phyloP scores from a whole-genome alignment of 371 early-diverging fungal species.

The Umbelopsis sp. region DNA sequence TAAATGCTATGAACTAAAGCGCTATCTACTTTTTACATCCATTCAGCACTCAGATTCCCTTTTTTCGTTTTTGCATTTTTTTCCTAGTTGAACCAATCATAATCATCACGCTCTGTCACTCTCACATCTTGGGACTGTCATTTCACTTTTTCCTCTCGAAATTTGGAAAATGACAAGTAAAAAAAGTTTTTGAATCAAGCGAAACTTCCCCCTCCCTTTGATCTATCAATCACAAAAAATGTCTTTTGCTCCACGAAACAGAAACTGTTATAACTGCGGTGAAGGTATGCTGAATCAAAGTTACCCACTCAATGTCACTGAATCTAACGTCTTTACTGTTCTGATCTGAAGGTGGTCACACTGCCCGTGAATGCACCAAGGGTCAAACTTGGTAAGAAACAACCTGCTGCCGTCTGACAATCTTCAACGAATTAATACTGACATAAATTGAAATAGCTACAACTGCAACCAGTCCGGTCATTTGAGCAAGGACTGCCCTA shows the following conservation, averaged over 20 bases:
- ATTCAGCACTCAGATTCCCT: too few species aligned
- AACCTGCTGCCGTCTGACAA: background rate
- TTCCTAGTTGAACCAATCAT: background rate
- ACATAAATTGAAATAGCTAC: slow-evolving; percentile 27
- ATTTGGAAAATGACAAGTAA: background rate
- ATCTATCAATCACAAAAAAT: background rate
- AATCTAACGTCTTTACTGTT: background rate
- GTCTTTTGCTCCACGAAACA: slow-evolving; percentile 2
- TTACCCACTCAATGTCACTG: background rate
- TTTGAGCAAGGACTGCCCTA: slow-evolving; percentile 33
- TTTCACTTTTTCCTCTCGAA: background rate
- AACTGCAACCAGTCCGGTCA: slow-evolving; percentile 38
- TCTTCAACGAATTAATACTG: background rate
- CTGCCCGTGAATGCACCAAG: slow-evolving; percentile 46
- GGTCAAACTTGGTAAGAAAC: slow-evolving; percentile 36
- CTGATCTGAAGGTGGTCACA: slow-evolving; percentile 38
- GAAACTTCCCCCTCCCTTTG: background rate
- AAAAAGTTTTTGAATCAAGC: slow-evolving; percentile 4
- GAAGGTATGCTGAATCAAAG: background rate
- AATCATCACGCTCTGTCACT: background rate
- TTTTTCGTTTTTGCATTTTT: too few species aligned
- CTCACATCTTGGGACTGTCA: background rate
- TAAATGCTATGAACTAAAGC: too few species aligned
- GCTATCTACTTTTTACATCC: too few species aligned
- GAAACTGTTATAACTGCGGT: slow-evolving; percentile 3